Evolutionary conservation across 1,139 yeast genomes (phyloP).

Genomic region (Suhomyces chickasaworum): DNA sequence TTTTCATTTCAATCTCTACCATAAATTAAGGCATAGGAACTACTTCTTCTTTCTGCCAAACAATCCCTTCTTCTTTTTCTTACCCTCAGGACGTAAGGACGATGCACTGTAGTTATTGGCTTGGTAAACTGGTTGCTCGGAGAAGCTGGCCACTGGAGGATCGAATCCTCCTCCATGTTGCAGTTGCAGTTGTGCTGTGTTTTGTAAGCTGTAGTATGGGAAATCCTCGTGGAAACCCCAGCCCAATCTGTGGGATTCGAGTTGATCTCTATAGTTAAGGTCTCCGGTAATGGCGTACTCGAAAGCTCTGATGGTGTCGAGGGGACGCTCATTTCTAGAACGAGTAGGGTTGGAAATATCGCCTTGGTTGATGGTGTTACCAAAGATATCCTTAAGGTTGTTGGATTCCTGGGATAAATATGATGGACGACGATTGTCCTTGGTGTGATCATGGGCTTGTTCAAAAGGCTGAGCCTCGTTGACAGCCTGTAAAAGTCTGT

Average conservation of each 20-base stretch:
- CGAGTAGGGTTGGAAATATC: slow-evolving; percentile 93
- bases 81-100: slow-evolving; percentile 39
- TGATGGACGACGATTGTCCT: slow-evolving; percentile 31
- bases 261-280: slow-evolving; percentile 68
- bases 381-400: slow-evolving; percentile 77
- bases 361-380: slow-evolving; percentile 69
- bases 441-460: slow-evolving; percentile 56
- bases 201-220: slow-evolving; percentile 35
- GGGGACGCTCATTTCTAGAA: slow-evolving; percentile 88
- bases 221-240: slow-evolving; percentile 66
- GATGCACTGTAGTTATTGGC: slow-evolving; percentile 53
- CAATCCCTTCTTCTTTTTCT: slow-evolving; percentile 62
- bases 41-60: slow-evolving; percentile 61
- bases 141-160: slow-evolving; percentile 29
- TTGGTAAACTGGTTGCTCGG: slow-evolving; percentile 67
- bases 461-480: slow-evolving; percentile 96
- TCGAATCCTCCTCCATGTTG: slow-evolving; percentile 16
- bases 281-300: slow-evolving; percentile 95
- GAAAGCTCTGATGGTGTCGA: slow-evolving; percentile 90
- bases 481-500: slow-evolving; percentile 77
- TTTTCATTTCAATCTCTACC: not conserved
- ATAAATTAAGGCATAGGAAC: not conserved
- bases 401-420: slow-evolving; percentile 29
- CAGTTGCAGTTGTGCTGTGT: slow-evolving; percentile 19
- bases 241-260: slow-evolving; percentile 76